phyloP scores from a whole-genome alignment of 1,284 basidiomycete genomes.

The Pseudozyma hubeiensis region DNA sequence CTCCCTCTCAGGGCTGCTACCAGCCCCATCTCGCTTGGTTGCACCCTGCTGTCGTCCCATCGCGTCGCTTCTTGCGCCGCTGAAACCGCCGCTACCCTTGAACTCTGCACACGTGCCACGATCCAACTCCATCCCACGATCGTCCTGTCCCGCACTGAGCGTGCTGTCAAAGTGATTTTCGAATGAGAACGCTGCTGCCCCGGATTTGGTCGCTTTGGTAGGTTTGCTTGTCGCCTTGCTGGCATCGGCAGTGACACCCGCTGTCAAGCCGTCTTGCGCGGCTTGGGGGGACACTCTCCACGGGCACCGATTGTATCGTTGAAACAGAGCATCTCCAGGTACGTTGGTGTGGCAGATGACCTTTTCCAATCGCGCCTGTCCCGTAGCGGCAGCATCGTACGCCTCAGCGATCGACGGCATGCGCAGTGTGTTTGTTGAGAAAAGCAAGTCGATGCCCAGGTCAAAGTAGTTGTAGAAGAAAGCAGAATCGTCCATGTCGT shows the following conservation, averaged over 20 bases:
- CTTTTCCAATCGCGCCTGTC: slow-evolving; percentile 48
- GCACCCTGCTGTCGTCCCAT: slow-evolving; percentile 2
- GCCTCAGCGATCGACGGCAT: slow-evolving; percentile 27
- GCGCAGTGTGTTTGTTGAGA: slow-evolving; percentile 25
- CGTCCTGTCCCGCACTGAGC: slow-evolving; percentile 23
- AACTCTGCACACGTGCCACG: slow-evolving; percentile 47
- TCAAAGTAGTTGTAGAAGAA: slow-evolving; percentile 60
- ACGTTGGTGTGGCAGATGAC: slow-evolving; percentile 52
- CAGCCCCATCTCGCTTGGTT: slow-evolving; percentile 6
- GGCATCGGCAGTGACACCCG: neutral
- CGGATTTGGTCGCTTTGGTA: slow-evolving; percentile 8
- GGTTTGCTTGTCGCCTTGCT: slow-evolving; percentile 4
- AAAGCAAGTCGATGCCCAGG: slow-evolving; percentile 49
- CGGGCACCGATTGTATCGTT: slow-evolving; percentile 48
- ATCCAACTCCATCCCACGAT: slow-evolving; percentile 46
- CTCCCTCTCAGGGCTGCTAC: slow-evolving; percentile 26
- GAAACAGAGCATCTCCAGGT: slow-evolving; percentile 46
- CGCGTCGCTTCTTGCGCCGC: neutral
- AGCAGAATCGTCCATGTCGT: slow-evolving; percentile 34
- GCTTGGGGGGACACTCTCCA: slow-evolving; percentile 22
- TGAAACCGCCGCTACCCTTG: slow-evolving; percentile 6
- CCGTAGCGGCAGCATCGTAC: slow-evolving; percentile 20
- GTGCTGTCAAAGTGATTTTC: slow-evolving; percentile 41
- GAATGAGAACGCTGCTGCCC: slow-evolving; percentile 13
- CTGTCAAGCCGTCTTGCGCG: neutral